Conservation (phyloP, 2,329 filamentous ascomycete genomes). For the Alternaria arbusti region DNA sequence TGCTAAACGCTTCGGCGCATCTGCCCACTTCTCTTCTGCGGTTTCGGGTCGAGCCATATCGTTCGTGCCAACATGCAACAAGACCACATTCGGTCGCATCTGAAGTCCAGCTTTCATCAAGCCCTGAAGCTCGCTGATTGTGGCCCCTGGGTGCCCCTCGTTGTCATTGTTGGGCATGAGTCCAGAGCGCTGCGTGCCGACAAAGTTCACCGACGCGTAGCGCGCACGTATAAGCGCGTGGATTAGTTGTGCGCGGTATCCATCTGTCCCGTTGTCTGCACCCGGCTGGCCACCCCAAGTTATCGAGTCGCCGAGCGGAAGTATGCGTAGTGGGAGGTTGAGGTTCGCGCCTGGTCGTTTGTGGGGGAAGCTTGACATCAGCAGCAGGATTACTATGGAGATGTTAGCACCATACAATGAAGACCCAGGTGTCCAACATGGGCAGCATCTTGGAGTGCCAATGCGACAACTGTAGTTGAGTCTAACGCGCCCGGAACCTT, state of each 20-base stretch:
- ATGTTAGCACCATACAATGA: slow-evolving; percentile 2
- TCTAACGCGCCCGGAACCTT: background rate
- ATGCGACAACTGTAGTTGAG: background rate
- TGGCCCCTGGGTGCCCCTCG: slow-evolving; percentile 42
- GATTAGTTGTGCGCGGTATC: slow-evolving; percentile 46
- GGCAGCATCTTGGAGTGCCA: background rate
- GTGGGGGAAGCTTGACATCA: slow-evolving; percentile 8
- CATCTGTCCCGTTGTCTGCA: slow-evolving; percentile 40
- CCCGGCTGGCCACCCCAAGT: slow-evolving; percentile 40
- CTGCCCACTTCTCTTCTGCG: slow-evolving; percentile 18
- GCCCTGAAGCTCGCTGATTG: slow-evolving; percentile 37
- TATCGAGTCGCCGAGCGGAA: slow-evolving; percentile 35
- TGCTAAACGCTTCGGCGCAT: slow-evolving; percentile 44
- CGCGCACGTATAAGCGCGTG: slow-evolving; percentile 27
- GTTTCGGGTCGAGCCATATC: slow-evolving; percentile 21
- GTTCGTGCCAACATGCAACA: slow-evolving; percentile 35
- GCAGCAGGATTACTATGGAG: slow-evolving; percentile 7
- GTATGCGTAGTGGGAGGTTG: slow-evolving; percentile 25
- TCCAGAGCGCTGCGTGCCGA: slow-evolving; percentile 41
- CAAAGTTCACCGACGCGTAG: slow-evolving; percentile 31
- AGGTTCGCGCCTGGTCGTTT: slow-evolving; percentile 1
- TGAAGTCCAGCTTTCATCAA: slow-evolving; percentile 17
- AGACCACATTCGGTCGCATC: slow-evolving; percentile 28
- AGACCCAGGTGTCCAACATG: background rate
- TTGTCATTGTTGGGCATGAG: slow-evolving; percentile 43